Base-by-base conservation (phyloP, 306 rosid species). In the Citrullus colocynthis region DNA sequence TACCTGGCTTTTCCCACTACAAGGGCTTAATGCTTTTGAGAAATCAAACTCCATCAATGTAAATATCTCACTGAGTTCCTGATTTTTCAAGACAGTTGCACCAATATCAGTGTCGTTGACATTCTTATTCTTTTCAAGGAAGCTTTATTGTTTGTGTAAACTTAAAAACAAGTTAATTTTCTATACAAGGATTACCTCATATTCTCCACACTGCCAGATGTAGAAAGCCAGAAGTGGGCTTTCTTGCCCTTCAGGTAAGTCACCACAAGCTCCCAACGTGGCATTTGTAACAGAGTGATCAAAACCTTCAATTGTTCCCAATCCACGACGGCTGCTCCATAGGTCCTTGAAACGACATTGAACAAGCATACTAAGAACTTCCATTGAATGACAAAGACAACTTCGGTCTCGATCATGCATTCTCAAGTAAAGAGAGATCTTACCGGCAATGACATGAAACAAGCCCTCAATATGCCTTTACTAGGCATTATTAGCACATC, bases 391-490 rank as follows among this genome's bases (percentile, higher is more conserved):
- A 42, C 48, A 2, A 42, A 32, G 59, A 63, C 5, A 62, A 76
- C 37, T 57, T 37, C 21, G 3, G 52, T 13, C 7, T 9, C 34
- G 30, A n/a, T 42, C 77, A 32, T 9, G n/a, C 34, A 24, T 32
- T 51, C 16, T 34, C 30, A 2, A 32, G 20, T 20, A 74, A 21
- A 73, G 76, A 17, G 73, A 78, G 52, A 81, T 85, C 93, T 86
- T 85, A 94, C 97, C 56, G 97, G 98, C 76, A 90, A 86, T 78
- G 93, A 89, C 86, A 92, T 44, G 49, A 96, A 90, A 86, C 98
- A 90, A 56, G 91, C 91, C 82, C 85, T 88, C 81, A 95, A 79
- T 74, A 90, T 81, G 79, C 92, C 98, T 85, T 88, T 92, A 77
- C 87, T 56, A 21, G 98, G 98, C 78, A 92, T 78, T 80, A 89